phyloP scores from a whole-genome alignment of 2,329 filamentous ascomycete species.

The Penicillium concentricum region DNA sequence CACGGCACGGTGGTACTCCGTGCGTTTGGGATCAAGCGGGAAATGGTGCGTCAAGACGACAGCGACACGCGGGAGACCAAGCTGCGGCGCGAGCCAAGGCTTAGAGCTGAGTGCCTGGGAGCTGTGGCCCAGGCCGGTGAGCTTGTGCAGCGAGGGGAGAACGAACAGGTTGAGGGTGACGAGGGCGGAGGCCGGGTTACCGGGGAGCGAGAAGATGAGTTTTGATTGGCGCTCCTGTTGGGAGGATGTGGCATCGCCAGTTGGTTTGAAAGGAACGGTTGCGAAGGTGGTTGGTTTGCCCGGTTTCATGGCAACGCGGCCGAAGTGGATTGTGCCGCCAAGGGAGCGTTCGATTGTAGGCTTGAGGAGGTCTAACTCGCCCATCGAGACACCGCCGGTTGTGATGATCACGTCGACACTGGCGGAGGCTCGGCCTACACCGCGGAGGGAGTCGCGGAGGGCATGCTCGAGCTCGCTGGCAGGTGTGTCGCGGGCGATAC shows the following conservation, averaged over 20 bases:
- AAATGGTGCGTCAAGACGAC: conserved; percentile 74
- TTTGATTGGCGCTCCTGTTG: conserved; percentile 61
- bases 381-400: conserved; percentile 95
- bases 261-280: conserved; percentile 66
- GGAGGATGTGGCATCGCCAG: conserved; percentile 32
- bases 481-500: conserved; percentile 64
- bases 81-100: conserved; percentile 51
- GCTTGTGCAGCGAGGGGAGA: conserved; percentile 76
- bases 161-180: conserved; percentile 96
- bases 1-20: conserved; percentile 87
- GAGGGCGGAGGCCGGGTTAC: conserved; percentile 88
- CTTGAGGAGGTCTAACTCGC: conserved; percentile 93
- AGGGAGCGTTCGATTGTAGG: conserved; percentile 89
- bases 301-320: conserved; percentile 94
- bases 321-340: conserved; percentile 92
- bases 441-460: conserved; percentile 70
- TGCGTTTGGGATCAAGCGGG: conserved; percentile 68
- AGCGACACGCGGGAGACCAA: conserved; percentile 69
- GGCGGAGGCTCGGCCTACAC: conserved; percentile 38
- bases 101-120: conserved; percentile 15
- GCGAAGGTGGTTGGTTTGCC: conserved; percentile 98
- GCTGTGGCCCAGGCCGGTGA: conserved; percentile 59
- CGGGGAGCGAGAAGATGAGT: conserved; percentile 84
- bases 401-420: conserved; percentile 81
- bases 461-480: conserved; percentile 71